Evolutionary conservation across 2,329 filamentous ascomycete genomes (phyloP).

Genomic region (Fusarium dimerum): DNA sequence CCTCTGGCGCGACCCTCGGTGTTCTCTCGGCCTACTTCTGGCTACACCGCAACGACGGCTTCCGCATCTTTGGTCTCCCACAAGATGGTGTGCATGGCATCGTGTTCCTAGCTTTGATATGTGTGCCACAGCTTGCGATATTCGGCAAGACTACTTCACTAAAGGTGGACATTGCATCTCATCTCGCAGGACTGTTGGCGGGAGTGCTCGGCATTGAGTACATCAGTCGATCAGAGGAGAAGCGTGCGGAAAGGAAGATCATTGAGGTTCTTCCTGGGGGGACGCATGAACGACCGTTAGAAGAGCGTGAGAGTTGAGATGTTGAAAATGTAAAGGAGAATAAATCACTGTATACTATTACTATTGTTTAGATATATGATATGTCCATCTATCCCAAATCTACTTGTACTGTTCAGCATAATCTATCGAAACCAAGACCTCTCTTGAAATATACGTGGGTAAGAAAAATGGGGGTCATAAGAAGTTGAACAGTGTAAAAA

Average conservation of each 20-base stretch:
- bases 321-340: not conserved
- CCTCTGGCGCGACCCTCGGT: constrained; percentile 65
- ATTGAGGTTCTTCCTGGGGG: constrained; percentile 10
- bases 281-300: not conserved
- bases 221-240: constrained; percentile 24
- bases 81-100: constrained; percentile 59
- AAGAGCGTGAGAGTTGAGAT: not conserved
- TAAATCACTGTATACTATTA: not conserved
- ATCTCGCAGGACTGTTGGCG: constrained; percentile 52
- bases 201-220: constrained; percentile 46
- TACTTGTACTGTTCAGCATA: no score
- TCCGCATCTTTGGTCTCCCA: constrained; percentile 59
- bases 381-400: not conserved
- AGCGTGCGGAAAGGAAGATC: constrained; percentile 15
- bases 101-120: constrained; percentile 51
- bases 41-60: constrained; percentile 56
- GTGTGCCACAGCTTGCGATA: constrained; percentile 52
- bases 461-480: no score
- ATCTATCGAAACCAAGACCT: no score
- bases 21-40: constrained; percentile 63
- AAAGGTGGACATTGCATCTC: constrained; percentile 53
- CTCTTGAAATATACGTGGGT: no score
- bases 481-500: no score
- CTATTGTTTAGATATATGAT: not conserved
- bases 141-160: constrained; percentile 44